These are phyloP conservation scores for Canariomyces notabilis DNA, from an alignment of 2,329 filamentous ascomycete species.

Conservation along the genomic window DNA sequence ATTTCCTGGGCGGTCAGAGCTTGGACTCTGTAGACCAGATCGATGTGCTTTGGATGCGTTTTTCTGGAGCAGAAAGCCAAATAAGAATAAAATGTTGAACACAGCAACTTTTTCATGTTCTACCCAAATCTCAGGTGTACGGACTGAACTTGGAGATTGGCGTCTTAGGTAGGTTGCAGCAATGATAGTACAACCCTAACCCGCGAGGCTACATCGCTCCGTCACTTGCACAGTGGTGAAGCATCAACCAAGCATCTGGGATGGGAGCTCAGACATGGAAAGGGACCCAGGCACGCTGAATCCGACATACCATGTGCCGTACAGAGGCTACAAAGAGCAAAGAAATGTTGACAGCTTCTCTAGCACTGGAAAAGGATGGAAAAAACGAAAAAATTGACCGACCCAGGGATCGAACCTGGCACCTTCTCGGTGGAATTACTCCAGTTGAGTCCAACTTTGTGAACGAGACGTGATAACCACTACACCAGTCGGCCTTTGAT, in stretches of 20 bases:
- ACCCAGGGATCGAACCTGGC: slow-evolving; percentile 24
- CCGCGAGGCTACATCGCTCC: too few species aligned
- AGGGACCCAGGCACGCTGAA: too few species aligned
- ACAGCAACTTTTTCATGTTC: too few species aligned
- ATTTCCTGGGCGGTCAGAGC: slow-evolving; percentile 23
- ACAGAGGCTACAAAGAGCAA: not conserved
- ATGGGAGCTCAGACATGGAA: too few species aligned
- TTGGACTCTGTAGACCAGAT: not conserved
- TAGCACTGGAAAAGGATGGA: not conserved
- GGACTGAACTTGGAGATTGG: too few species aligned
- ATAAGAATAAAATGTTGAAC: too few species aligned
- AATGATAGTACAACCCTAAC: not conserved
- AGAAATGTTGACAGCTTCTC: not conserved
- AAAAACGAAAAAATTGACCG: slow-evolving; percentile 15
- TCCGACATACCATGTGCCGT: too few species aligned
- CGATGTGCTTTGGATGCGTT: not conserved
- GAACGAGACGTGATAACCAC: slow-evolving; percentile 25
- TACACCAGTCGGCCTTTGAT: slow-evolving; percentile 21
- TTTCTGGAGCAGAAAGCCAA: too few species aligned
- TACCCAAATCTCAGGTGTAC: too few species aligned
- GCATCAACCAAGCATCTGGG: too few species aligned
- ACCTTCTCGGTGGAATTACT: slow-evolving; percentile 21
- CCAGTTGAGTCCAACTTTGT: slow-evolving; percentile 14
- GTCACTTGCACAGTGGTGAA: too few species aligned
- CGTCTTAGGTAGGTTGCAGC: not conserved